phyloP scores from a whole-genome alignment of 2,329 filamentous ascomycete species.

The Talaromyces sp. region DNA sequence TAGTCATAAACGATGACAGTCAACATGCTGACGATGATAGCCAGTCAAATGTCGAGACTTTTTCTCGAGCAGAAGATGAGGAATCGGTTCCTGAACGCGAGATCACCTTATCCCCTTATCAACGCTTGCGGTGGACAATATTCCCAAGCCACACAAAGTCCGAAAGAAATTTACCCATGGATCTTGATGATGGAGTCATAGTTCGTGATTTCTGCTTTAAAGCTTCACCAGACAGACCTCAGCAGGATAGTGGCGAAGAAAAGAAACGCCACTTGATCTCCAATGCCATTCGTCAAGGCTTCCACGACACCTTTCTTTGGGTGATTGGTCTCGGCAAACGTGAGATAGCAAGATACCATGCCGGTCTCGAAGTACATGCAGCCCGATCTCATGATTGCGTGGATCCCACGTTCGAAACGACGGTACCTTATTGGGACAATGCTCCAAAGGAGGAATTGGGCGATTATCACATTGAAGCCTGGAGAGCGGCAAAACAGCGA shows the following conservation, averaged over 20 bases:
- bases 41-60: neutral
- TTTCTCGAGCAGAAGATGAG: neutral
- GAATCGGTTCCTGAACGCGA: neutral
- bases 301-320: constrained; percentile 9
- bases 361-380: constrained; percentile 17
- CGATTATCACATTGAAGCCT: constrained; percentile 15
- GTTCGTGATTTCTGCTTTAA: constrained; percentile 19
- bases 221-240: constrained; percentile 12
- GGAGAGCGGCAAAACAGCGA: constrained; percentile 9
- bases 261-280: constrained; percentile 3
- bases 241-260: neutral
- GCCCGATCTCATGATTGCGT: constrained; percentile 13
- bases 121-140: constrained; percentile 20
- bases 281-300: constrained; percentile 14
- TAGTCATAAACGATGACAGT: neutral
- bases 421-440: constrained; percentile 14
- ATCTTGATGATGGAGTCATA: constrained; percentile 17
- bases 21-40: neutral
- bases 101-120: neutral
- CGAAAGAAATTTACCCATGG: constrained; percentile 16
- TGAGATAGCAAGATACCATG: constrained; percentile 16
- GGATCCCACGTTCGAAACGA: constrained; percentile 18
- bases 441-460: constrained; percentile 16
- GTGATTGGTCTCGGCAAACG: constrained; percentile 11
- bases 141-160: constrained; percentile 19